phyloP scores from a whole-genome alignment of 306 rosid genomes.

The Sechiopsis laciniata region DNA sequence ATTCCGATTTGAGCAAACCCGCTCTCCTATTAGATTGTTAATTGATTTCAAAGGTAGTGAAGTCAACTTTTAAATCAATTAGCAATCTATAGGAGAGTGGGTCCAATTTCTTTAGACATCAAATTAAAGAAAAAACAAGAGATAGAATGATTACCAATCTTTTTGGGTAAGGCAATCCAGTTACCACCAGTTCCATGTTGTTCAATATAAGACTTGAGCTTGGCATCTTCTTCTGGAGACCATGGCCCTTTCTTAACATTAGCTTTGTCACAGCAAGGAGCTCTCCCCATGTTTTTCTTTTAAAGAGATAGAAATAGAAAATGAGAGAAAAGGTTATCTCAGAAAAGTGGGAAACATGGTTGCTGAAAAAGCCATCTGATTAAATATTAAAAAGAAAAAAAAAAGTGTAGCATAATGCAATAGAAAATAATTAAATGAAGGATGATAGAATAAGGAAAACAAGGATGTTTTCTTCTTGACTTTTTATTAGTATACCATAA shows the following conservation, averaged over 20 bases:
- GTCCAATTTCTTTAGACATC: no score
- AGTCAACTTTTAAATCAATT: no score
- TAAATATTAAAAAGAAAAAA: background rate
- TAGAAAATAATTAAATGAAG: no score
- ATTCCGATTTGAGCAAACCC: no score
- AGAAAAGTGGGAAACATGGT: background rate
- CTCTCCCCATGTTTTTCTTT: constrained; percentile 24
- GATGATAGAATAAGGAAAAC: background rate
- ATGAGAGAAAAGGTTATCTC: background rate
- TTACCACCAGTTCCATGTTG: constrained; percentile 36
- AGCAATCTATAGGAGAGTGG: no score
- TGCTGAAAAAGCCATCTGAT: constrained; percentile 18
- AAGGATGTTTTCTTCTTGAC: constrained; percentile 19
- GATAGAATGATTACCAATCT: constrained; percentile 36
- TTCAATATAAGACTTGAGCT: constrained; percentile 58
- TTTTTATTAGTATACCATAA: constrained; percentile 1
- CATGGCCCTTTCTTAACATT: no score
- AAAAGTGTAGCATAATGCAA: no score
- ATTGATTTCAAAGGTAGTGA: no score
- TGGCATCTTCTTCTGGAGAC: no score
- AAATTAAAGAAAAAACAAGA: no score
- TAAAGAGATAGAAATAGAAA: background rate
- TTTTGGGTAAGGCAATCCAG: constrained; percentile 59
- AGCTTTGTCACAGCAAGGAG: no score
- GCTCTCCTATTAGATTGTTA: no score